Base-by-base conservation (phyloP, 352 stramenopile genomes). In the Pythium brassicae region DNA sequence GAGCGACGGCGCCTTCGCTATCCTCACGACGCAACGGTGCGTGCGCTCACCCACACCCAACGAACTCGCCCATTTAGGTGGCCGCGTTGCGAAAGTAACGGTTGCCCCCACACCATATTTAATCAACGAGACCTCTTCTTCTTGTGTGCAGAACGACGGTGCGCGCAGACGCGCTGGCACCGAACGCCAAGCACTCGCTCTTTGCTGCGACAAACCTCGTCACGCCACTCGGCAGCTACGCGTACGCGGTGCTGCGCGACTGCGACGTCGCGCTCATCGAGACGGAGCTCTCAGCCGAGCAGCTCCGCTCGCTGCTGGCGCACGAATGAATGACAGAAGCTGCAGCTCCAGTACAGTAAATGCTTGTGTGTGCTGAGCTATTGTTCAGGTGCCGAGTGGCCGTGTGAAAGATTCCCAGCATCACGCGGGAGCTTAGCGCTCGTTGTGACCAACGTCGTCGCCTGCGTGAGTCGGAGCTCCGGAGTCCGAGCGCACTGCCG, bases 161-260 rank as follows among this genome's bases (percentile, higher is more conserved):
- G 37, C 57, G 66, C 20, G 71, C 77, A 0, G 66, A 74, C 19
- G 39, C 54, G 12, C 17, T 89, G 17, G 50, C 70, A 10, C 39
- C 68, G 15, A 94, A 92, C 46, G 78, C 63, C n/a, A 69, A 69
- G 3, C 83, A 93, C 53, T 85, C 69, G 40, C 71, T 93, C 29
- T 83, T 92, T 25, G 83, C 63, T 1, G 72, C 67, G 32, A 67
- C 62, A 19, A 72, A 82, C 50, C 68, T 94, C 12, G 52, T 63
- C 10, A 91, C 81, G 35, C 81, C 83, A 19, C 61, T 94, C 8
- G 83, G 83, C 2, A 77, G 61, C 20, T 93, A 92, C 54, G 62
- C 63, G 27, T 71, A 76, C 53, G 81, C 79, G 1, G 69, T 92
- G 8, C 40, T 93, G 37, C 75, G 79, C 42, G 68, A 76, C 19